These are phyloP conservation scores for Rhodamnia rubescens DNA, from an alignment of 345 rosid species.

Conservation along the genomic window DNA sequence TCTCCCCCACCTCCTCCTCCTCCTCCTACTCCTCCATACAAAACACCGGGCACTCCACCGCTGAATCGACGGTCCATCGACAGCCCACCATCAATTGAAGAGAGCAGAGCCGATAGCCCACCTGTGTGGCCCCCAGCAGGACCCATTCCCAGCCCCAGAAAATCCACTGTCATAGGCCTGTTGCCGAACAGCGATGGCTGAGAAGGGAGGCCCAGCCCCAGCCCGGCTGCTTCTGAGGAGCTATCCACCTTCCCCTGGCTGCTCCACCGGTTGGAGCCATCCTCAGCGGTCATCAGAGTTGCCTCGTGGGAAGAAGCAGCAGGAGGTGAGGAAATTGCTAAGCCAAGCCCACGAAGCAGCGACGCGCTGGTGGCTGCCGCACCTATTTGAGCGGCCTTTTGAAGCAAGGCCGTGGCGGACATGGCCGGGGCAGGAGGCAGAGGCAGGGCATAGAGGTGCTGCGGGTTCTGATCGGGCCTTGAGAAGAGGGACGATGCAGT, in stretches of 20 bases:
- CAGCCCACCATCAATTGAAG: slow-evolving; percentile 26
- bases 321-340: slow-evolving; percentile 18
- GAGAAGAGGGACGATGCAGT: slow-evolving; percentile 30
- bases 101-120: slow-evolving; percentile 42
- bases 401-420: slow-evolving; percentile 96
- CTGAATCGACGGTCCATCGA: slow-evolving; percentile 32
- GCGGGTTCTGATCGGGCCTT: slow-evolving; percentile 13
- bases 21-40: slow-evolving; percentile 19
- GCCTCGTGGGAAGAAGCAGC: neutral
- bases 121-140: slow-evolving; percentile 11
- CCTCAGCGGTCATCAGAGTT: neutral
- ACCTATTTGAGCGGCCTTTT: slow-evolving; percentile 94
- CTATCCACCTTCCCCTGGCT: slow-evolving; percentile 17
- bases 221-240: slow-evolving; percentile 9
- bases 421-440: slow-evolving; percentile 58
- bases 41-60: slow-evolving; percentile 7
- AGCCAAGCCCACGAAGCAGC: slow-evolving; percentile 37
- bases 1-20: no score
- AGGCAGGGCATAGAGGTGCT: slow-evolving; percentile 18
- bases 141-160: slow-evolving; percentile 52
- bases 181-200: slow-evolving; percentile 26
- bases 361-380: slow-evolving; percentile 45
- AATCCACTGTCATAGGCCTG: slow-evolving; percentile 55
- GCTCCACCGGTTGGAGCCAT: slow-evolving; percentile 7
- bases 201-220: slow-evolving; percentile 28